Percentiles rank a stretch among this genome's conserved stretches.
Evolutionary conservation across 106 monocot species (phyloP).

Genomic region (Platanthera guangdongensis): DNA sequence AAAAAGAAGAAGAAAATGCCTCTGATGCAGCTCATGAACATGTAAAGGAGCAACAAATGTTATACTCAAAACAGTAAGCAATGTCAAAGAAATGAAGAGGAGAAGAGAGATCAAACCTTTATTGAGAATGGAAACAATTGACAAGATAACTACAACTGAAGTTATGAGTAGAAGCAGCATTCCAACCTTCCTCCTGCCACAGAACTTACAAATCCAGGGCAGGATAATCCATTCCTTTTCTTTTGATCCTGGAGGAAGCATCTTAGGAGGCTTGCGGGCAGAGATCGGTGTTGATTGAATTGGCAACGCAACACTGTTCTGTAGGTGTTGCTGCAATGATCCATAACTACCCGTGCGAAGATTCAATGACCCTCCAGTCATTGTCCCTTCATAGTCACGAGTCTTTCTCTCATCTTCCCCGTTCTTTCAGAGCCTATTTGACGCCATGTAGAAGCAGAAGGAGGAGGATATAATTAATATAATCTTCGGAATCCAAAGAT

Average conservation of each 20-base stretch:
- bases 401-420: slow-evolving; percentile 22
- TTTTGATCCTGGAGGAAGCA: slow-evolving; percentile 14
- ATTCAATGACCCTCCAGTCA: slow-evolving; percentile 32
- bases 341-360: slow-evolving; percentile 31
- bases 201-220: slow-evolving; percentile 27
- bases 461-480: not conserved
- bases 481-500: not conserved
- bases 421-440: not conserved
- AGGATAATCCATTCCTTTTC: slow-evolving; percentile 19
- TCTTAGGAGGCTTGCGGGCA: slow-evolving; percentile 17
- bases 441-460: not conserved
- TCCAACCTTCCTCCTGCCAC: slow-evolving; percentile 28
- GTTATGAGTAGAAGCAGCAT: slow-evolving; percentile 30
- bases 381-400: slow-evolving; percentile 7
- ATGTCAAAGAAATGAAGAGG: not conserved
- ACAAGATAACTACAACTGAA: slow-evolving; percentile 27
- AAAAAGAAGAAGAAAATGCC: not conserved
- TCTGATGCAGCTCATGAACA: no score
- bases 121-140: slow-evolving; percentile 18
- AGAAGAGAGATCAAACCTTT: slow-evolving; percentile 18
- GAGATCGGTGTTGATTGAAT: slow-evolving; percentile 6
- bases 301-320: slow-evolving; percentile 8
- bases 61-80: not conserved
- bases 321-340: slow-evolving; percentile 19
- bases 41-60: no score